These are phyloP conservation scores for Serpula lacrymans DNA, from an alignment of 768 basidiomycete genomes.

Conservation along the genomic window DNA sequence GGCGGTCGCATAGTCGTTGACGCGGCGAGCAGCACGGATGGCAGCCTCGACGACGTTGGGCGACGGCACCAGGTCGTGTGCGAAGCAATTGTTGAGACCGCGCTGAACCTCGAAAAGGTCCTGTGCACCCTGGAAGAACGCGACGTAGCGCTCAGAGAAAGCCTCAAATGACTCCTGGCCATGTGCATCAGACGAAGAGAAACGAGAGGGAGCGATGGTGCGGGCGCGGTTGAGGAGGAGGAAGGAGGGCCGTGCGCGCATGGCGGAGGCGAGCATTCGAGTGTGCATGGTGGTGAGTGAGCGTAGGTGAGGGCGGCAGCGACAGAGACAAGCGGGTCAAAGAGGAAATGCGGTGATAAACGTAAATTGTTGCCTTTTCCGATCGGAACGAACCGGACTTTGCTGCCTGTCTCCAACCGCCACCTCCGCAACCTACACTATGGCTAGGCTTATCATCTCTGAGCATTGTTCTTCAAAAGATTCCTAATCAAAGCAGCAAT, in stretches of 20 bases:
- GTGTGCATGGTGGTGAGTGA: conserved; percentile 46
- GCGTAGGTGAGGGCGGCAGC: conserved; percentile 2
- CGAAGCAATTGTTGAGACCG: conserved; percentile 99
- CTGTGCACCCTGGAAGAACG: conserved; percentile 88
- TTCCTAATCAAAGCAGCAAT: no score
- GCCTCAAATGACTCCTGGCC: conserved; percentile 91
- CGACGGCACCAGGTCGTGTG: conserved; percentile 93
- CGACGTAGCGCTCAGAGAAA: conserved; percentile 91
- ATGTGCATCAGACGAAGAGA: conserved; percentile 54
- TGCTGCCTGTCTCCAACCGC: no score
- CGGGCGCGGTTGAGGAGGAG: conserved; percentile 37
- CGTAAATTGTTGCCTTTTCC: not conserved
- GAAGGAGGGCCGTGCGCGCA: conserved; percentile 57
- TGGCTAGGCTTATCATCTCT: no score
- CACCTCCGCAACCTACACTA: no score
- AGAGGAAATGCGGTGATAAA: conserved; percentile 3
- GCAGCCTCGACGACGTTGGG: conserved; percentile 84
- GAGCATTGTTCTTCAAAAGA: no score
- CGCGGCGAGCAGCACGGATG: conserved; percentile 80
- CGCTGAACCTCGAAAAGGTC: conserved; percentile 99
- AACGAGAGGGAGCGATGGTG: conserved; percentile 41
- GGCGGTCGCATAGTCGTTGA: conserved; percentile 96
- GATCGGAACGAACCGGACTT: no score
- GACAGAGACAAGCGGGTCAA: no score
- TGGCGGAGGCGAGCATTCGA: conserved; percentile 56